Evolutionary conservation across 768 basidiomycete genomes (phyloP).

Genomic region (Phaeotremella skinneri): DNA sequence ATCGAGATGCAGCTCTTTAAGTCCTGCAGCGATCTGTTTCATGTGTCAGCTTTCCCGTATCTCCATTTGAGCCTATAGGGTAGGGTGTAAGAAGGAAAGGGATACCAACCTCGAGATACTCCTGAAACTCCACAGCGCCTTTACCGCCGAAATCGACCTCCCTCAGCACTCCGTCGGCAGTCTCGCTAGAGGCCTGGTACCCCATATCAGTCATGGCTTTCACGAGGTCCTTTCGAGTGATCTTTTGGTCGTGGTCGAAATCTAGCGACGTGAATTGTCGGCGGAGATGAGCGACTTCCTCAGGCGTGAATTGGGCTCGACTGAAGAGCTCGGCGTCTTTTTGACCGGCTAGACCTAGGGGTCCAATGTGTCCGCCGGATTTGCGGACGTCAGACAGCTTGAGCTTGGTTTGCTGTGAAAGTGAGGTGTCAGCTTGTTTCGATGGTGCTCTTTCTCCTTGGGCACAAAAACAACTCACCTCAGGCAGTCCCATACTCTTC

Average conservation of each 20-base stretch:
- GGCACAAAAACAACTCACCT: slow-evolving; percentile 29
- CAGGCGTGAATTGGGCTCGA: slow-evolving; percentile 60
- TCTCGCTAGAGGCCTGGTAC: slow-evolving; percentile 54
- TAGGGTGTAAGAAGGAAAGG: background rate
- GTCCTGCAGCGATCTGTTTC: slow-evolving; percentile 52
- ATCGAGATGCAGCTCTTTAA: slow-evolving; percentile 53
- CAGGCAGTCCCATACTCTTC: slow-evolving; percentile 75
- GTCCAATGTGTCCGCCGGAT: slow-evolving; percentile 25
- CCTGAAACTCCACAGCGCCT: slow-evolving; percentile 69
- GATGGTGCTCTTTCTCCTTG: slow-evolving; percentile 5
- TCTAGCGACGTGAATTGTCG: slow-evolving; percentile 49
- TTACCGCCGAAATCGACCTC: slow-evolving; percentile 54
- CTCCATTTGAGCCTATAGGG: background rate
- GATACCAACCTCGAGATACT: slow-evolving; percentile 75
- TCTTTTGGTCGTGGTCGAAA: slow-evolving; percentile 57
- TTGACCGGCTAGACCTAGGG: slow-evolving; percentile 36
- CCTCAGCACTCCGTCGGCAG: slow-evolving; percentile 48
- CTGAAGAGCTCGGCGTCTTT: slow-evolving; percentile 53
- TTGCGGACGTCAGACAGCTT: slow-evolving; percentile 46
- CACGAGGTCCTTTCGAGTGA: slow-evolving; percentile 64
- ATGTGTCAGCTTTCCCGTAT: slow-evolving; percentile 6
- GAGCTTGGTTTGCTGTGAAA: slow-evolving; percentile 33
- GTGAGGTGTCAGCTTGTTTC: slow-evolving; percentile 2
- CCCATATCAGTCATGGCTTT: slow-evolving; percentile 78
- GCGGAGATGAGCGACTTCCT: slow-evolving; percentile 56